Percentiles rank a stretch among this genome's conserved stretches.
phyloP scores from a whole-genome alignment of 306 rosid species.

The Spatholobus suberectus region DNA sequence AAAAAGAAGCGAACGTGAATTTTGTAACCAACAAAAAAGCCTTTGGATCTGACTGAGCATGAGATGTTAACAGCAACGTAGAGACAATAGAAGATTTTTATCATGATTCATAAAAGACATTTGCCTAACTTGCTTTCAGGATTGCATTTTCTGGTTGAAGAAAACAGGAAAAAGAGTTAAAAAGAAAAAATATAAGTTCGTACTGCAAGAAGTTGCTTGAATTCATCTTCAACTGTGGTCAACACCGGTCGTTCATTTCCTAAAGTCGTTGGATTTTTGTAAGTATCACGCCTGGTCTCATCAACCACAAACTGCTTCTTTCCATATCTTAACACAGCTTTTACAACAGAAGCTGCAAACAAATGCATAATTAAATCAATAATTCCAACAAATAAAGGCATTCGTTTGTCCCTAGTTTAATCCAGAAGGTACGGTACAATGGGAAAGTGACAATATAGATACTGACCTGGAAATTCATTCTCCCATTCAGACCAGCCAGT shows the following conservation, averaged over 20 bases:
- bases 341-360: slow-evolving; percentile 83
- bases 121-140: slow-evolving; percentile 21
- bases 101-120: slow-evolving; percentile 6
- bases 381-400: slow-evolving; percentile 19
- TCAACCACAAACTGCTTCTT: slow-evolving; percentile 75
- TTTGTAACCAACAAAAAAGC: slow-evolving; percentile 11
- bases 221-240: slow-evolving; percentile 61
- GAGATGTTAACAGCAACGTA: background rate
- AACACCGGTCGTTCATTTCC: slow-evolving; percentile 55
- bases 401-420: background rate
- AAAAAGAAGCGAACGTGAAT: background rate
- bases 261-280: slow-evolving; percentile 48
- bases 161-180: slow-evolving; percentile 2
- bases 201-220: slow-evolving; percentile 82
- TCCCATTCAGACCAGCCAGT: slow-evolving; percentile 82
- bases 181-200: background rate
- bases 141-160: slow-evolving; percentile 21
- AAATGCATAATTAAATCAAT: slow-evolving; percentile 24
- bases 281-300: slow-evolving; percentile 90
- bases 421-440: background rate
- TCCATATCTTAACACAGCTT: slow-evolving; percentile 75
- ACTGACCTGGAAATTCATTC: slow-evolving; percentile 86
- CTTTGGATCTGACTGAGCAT: background rate
- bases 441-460: slow-evolving; percentile 3
- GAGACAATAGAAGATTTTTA: background rate